phyloP scores from a whole-genome alignment of 129 eudicot genomes.

The Centaurea solstitialis region DNA sequence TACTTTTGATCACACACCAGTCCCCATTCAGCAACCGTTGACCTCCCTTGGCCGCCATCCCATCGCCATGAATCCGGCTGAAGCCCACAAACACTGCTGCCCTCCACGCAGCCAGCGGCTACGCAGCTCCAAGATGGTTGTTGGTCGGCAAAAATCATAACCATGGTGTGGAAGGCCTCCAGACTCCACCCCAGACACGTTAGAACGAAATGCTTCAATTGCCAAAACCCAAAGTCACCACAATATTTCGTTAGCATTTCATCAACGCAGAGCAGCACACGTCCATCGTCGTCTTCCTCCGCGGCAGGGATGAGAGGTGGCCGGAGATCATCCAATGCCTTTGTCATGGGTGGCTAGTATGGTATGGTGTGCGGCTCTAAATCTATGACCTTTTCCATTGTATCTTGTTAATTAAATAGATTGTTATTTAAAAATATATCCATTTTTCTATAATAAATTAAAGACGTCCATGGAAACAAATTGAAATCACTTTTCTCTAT shows the following conservation, averaged over 20 bases:
- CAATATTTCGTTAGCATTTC: constrained; percentile 68
- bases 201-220: constrained; percentile 62
- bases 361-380: background rate
- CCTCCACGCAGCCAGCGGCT: constrained; percentile 19
- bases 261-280: constrained; percentile 55
- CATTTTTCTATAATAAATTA: too few species aligned
- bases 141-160: constrained; percentile 85
- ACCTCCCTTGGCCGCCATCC: constrained; percentile 50
- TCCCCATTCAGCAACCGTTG: constrained; percentile 84
- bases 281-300: background rate
- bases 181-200: constrained; percentile 79
- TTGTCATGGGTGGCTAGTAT: background rate
- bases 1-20: constrained; percentile 67
- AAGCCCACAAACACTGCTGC: constrained; percentile 47
- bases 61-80: constrained; percentile 65
- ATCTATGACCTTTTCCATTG: too few species aligned
- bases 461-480: too few species aligned
- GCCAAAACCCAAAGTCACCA: constrained; percentile 95
- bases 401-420: too few species aligned
- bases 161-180: constrained; percentile 83
- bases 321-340: constrained; percentile 32
- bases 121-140: constrained; percentile 74
- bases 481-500: too few species aligned
- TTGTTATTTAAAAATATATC: too few species aligned
- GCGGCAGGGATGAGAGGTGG: constrained; percentile 41